Base-by-base conservation (phyloP, 768 basidiomycete genomes). In the Lentinula sp. region DNA sequence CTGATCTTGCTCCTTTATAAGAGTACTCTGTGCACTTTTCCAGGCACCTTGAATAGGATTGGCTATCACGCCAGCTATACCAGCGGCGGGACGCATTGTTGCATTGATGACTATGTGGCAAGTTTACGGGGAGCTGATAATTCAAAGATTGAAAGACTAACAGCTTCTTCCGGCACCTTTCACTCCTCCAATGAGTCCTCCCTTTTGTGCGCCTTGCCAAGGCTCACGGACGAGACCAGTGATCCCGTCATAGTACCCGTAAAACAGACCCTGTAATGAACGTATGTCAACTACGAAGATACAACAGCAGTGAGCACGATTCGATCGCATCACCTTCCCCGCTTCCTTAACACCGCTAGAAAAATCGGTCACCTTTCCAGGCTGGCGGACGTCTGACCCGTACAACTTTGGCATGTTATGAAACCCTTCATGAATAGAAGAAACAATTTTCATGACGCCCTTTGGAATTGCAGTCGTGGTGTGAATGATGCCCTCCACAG, bases 381-480 rank as follows among this genome's bases (percentile, higher is more conserved):
- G 57, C 57, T 73, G 62, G 6, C 81, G 71, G 6, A 78, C 73
- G 54, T 75, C 65, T 0, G 78, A 79, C 11, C 81, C 82, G 60
- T 76, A 76, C 52, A 73, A 59, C 50, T 72, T 72, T 1, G 80
- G 77, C 1, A 73, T 70, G 39, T 79, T 78, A 51, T 74, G 70
- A 39, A 83, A 72, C 0, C 80, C 81, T 61, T 82, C 78, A 43
- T 81, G 77, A 11, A 82, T 68, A 4, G 72, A 71, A 0, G 67
- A 59, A 23, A 79, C 70, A 32, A 80, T 78, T 51, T 76, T 74
- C 65, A 78, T 67, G 23, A 82, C 71, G 21, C 79, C 80, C 79
- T 72, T 68, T 11, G 82, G 82, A 32, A 82, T 80, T 3, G 80
- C 79, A 2, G 75, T 76, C 16, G 76, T 74, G 2, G 78, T 78